Evolutionary conservation across 805 yeast genomes (phyloP), one percentile per base, ranked within the genome.

Genomic region (Yarrowia sp.): DNA sequence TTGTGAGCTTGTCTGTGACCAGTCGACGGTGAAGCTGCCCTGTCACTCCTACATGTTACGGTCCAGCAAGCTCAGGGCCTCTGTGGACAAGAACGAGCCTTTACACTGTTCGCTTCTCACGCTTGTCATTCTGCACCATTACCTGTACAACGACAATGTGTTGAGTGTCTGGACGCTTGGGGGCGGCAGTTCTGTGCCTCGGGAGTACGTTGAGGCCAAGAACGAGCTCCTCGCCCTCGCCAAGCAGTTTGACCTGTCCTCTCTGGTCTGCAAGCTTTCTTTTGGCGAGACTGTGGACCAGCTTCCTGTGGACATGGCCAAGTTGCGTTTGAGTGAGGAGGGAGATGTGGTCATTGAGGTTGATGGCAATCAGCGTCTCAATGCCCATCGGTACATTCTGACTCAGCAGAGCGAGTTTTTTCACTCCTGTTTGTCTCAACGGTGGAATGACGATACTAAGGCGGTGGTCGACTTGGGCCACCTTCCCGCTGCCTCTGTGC

Each of bases 351-450:
- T 17, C 10, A 52, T 52, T 14, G 19, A 19, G 17, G 42, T 52
- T 6, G 43, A 38, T 14, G 58, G 58, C 12, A 43, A 42, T 2
- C 40, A 52, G 33, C 38, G 34, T 15, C 43, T 52, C 4, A 30
- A 15, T 8, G 74, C 73, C 8, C 86, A 86, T 72, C 82, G 87
- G 2, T 79, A 80, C 12, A 76, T 91, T 5, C 73, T 92, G n/a
- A 36, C 68, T 15, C 52, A 71, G 3, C 77, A 96, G 69, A 84
- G 87, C 56, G 86, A 85, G 0, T 90, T 82, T 73, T 91, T 92
- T 74, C 87, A 85, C 67, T 81, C 87, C 0, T 70, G 86, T 2
- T 80, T 89, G 42, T 83, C 88, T 0, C 73, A 76, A 0, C 74
- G 86, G 58, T 91, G 95, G 96, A 74, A 71, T 10, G 55, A 60